These are phyloP conservation scores for Xylariomycetidae sp. DNA, from an alignment of 2,329 filamentous ascomycete species.

Conservation along the genomic window DNA sequence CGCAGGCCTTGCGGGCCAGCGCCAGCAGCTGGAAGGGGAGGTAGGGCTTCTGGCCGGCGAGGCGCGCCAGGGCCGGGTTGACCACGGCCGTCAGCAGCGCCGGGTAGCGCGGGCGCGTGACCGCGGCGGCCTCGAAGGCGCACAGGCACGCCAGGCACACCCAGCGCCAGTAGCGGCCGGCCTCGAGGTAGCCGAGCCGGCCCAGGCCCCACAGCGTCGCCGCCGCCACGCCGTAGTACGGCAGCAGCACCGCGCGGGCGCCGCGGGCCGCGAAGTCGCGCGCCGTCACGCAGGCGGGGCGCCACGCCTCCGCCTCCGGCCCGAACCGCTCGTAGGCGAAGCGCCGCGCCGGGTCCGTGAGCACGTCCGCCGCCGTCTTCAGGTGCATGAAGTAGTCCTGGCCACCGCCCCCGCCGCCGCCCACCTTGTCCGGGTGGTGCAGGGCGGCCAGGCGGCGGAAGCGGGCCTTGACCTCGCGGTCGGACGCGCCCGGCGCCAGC, in stretches of 20 bases:
- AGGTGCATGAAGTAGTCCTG: constrained; percentile 67
- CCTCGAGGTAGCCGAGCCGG: constrained; percentile 61
- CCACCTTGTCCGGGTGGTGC: constrained; percentile 81
- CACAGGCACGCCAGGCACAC: constrained; percentile 47
- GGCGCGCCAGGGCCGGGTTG: constrained; percentile 37
- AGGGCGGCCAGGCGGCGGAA: constrained; percentile 71
- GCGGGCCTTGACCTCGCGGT: constrained; percentile 73
- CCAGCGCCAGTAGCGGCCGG: constrained; percentile 62
- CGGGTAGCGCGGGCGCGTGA: constrained; percentile 50
- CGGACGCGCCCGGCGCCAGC: constrained; percentile 61
- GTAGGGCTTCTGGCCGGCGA: constrained; percentile 50
- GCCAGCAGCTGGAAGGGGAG: constrained; percentile 80
- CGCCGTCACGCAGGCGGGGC: constrained; percentile 54
- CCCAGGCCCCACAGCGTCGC: constrained; percentile 55
- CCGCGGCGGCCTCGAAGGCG: constrained; percentile 50
- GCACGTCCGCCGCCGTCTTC: constrained; percentile 75
- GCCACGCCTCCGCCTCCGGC: constrained; percentile 61
- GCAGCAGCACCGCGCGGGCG: constrained; percentile 42
- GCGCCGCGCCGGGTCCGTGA: constrained; percentile 67
- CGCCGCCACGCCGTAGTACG: constrained; percentile 56
- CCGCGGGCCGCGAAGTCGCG: constrained; percentile 68
- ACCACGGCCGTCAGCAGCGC: constrained; percentile 33
- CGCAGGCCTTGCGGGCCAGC: constrained; percentile 66
- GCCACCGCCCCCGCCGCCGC: constrained; percentile 27
- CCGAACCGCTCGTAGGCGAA: constrained; percentile 92